A percentile compares a stretch with the other conserved stretches of the same genome.
Conservation (phyloP, 1,139 yeast genomes). For the Kodamaea ohmeri region DNA sequence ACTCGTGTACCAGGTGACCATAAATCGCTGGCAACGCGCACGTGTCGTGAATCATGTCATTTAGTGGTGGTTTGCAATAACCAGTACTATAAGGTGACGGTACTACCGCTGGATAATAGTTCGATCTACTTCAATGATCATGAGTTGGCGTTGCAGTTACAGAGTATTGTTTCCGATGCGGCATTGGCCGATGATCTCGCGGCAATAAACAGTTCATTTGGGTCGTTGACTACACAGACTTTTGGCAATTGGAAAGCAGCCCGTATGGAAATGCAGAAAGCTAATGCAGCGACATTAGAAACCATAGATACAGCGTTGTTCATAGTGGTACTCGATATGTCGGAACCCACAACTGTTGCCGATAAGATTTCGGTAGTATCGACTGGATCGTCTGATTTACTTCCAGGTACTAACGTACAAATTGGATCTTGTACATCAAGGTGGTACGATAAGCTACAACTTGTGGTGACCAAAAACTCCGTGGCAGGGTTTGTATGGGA, state of each 20-base stretch:
- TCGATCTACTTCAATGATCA: constrained; percentile 50
- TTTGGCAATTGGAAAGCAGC: constrained; percentile 62
- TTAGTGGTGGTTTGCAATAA: constrained; percentile 58
- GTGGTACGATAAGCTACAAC: constrained; percentile 76
- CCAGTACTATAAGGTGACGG: constrained; percentile 61
- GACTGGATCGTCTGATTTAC: constrained; percentile 62
- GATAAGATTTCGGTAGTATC: constrained; percentile 51
- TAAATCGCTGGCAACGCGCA: constrained; percentile 27
- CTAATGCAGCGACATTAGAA: constrained; percentile 44
- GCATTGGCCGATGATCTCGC: constrained; percentile 36
- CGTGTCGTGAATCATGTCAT: constrained; percentile 41
- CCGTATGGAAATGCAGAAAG: constrained; percentile 46
- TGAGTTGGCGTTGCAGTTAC: constrained; percentile 52
- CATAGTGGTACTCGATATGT: constrained; percentile 60
- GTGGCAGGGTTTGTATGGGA: constrained; percentile 78
- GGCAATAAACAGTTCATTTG: constrained; percentile 55
- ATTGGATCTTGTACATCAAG: constrained; percentile 73
- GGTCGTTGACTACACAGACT: constrained; percentile 68
- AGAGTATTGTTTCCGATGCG: constrained; percentile 48
- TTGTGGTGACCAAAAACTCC: constrained; percentile 65
- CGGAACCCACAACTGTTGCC: constrained; percentile 50
- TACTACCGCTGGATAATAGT: constrained; percentile 39
- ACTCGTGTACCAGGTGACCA: constrained; percentile 51
- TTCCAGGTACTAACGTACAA: constrained; percentile 55
- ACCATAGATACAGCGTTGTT: constrained; percentile 63